A percentile compares a stretch with the other conserved stretches of the same genome.
These are phyloP conservation scores for Diutina pseudorugosa DNA, from an alignment of 1,139 yeast genomes.

Conservation along the genomic window DNA sequence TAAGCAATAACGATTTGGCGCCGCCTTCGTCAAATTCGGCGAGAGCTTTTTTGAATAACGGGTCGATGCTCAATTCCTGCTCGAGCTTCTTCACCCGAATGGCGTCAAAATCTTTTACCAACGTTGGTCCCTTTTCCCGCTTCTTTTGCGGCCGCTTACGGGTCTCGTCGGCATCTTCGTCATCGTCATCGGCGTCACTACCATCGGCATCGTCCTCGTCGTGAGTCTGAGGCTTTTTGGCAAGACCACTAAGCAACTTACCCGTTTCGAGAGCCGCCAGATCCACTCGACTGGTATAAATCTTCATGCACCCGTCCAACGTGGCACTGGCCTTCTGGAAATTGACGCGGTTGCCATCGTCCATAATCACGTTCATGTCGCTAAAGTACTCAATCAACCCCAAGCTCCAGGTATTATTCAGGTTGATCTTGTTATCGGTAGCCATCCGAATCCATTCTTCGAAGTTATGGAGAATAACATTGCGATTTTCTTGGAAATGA, in stretches of 20 bases:
- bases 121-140: slow-evolving; percentile 18
- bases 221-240: slow-evolving; percentile 11
- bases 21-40: slow-evolving; percentile 96
- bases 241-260: slow-evolving; percentile 62
- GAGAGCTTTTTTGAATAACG: slow-evolving; percentile 75
- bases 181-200: slow-evolving; percentile 6
- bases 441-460: slow-evolving; percentile 88
- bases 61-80: slow-evolving; percentile 72
- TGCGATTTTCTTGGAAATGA: slow-evolving; percentile 32
- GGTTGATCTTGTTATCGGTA: slow-evolving; percentile 72
- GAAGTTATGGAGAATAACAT: slow-evolving; percentile 46
- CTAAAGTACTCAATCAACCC: slow-evolving; percentile 83
- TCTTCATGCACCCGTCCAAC: slow-evolving; percentile 76
- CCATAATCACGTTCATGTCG: slow-evolving; percentile 47
- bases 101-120: slow-evolving; percentile 39
- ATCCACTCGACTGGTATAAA: slow-evolving; percentile 78
- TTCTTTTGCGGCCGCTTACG: slow-evolving; percentile 27
- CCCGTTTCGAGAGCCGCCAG: slow-evolving; percentile 90
- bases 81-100: slow-evolving; percentile 62
- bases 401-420: slow-evolving; percentile 37
- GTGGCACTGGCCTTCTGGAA: slow-evolving; percentile 75
- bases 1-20: slow-evolving; percentile 69
- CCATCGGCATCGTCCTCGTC: slow-evolving; percentile 12
- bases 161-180: slow-evolving; percentile 10
- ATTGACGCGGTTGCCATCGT: slow-evolving; percentile 46